A percentile compares a stretch with the other conserved stretches of the same genome.
Evolutionary conservation across 2,329 filamentous ascomycete species (phyloP).

Genomic region (Hypoxylon sp.): DNA sequence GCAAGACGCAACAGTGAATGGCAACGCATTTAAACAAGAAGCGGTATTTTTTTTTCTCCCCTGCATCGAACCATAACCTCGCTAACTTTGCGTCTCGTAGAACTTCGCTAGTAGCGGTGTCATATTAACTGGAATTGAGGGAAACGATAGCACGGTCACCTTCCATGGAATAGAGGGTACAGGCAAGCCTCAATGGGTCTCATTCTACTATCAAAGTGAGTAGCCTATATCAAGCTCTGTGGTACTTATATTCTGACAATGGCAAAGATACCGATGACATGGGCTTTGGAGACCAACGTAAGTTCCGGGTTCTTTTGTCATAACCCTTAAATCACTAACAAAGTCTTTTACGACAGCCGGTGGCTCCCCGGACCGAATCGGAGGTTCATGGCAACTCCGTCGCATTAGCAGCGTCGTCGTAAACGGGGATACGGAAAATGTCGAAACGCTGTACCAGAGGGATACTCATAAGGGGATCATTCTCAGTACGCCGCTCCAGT

Average conservation of each 20-base stretch:
- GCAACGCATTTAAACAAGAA: conserved; percentile 69
- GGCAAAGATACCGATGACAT: conserved; percentile 68
- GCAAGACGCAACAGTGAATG: conserved; percentile 61
- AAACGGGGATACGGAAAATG: conserved; percentile 65
- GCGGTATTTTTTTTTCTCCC: conserved; percentile 53
- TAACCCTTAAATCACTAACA: neutral
- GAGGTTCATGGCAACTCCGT: conserved; percentile 71
- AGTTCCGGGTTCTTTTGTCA: conserved; percentile 34
- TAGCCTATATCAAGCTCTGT: neutral
- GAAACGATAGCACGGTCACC: conserved; percentile 68
- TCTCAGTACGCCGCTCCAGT: conserved; percentile 68
- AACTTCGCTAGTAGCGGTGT: conserved; percentile 64
- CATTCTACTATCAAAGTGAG: conserved; percentile 69
- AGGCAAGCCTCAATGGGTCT: conserved; percentile 69
- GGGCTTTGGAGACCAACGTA: conserved; percentile 69
- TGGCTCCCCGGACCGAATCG: conserved; percentile 72
- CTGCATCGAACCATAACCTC: neutral
- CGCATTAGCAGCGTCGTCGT: conserved; percentile 73
- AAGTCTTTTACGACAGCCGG: conserved; percentile 55
- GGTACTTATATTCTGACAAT: conserved; percentile 23
- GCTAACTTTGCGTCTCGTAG: conserved; percentile 44
- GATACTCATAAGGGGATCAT: conserved; percentile 73
- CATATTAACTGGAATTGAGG: conserved; percentile 68
- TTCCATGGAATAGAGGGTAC: conserved; percentile 65
- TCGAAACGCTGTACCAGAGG: conserved; percentile 66